Evolutionary conservation across 129 eudicot species (phyloP), one percentile per base, ranked within the genome.

Genomic region (Flaveria linearis): DNA sequence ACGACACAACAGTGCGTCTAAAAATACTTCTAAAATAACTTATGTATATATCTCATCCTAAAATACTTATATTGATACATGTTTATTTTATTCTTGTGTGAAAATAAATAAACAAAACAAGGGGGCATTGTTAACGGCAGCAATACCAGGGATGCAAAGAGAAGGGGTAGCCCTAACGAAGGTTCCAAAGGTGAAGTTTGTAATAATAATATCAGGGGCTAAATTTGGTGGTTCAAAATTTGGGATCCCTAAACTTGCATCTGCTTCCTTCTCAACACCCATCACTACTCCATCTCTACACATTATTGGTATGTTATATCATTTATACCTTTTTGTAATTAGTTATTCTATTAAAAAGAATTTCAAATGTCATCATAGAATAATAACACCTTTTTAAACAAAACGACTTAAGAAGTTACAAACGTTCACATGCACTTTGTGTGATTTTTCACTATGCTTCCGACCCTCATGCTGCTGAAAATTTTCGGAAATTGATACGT

Each of bases 71-170:
- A 51, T 9, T 72, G 28, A 53, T 11, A 71, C 12, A 52, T 70
- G 1, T 52, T 52, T 52, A 39, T 17, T 36, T 18, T 7, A 52
- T 71, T 28, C 49, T 28, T 9, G 49, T 71, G 16, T 52, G 6
- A 17, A 72, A 39, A n/a, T 1, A 16, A 53, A n/a, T n/a, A 23
- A 62, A 22, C 25, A 69, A 41, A 46, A 30, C 7, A 42, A 85
- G 88, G 86, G 88, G 16, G 88, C 82, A 15, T 8, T 82, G 17
- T 13, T 82, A 66, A 22, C 86, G 1, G 80, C 89, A 11, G 73
- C 82, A 39, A 63, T 85, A 76, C 89, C 86, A 5, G 89, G 89
- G 50, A 78, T 85, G 86, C 89, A 85, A 74, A 63, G 30, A 58
- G 67, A 81, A 55, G 85, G 71, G 11, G 79, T 78, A 7, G 86